Base-by-base conservation (phyloP, 2,329 filamentous ascomycete genomes). In the Talaromyces sp. region DNA sequence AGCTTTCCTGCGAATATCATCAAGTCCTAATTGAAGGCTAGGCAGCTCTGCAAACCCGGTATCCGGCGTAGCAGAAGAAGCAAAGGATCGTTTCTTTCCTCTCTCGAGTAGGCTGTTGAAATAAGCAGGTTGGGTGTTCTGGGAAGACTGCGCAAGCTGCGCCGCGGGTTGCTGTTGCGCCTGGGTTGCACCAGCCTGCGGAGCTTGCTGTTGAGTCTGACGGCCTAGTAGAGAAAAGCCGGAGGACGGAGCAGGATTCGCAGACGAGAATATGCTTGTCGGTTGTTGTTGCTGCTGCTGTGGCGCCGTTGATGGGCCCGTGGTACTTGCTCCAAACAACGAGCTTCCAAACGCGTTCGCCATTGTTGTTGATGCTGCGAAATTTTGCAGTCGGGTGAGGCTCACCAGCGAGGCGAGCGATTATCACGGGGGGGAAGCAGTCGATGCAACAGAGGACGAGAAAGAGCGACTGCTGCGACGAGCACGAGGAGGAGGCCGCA, bases 1-100 rank as follows among this genome's bases (percentile, higher is more conserved):
- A 79, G 82, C 95, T 83, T 83, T 87, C 66, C 86, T 82, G 62
- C 86, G 83, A 69, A 99, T 89, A 78, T 99, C 95, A 62, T 92
- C 91, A 34, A 99, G 83, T 27, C 95, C 94, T 59, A 99, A 85
- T 76, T 98, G 93, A 66, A 99, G 83, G 70, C 88, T 90, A 6
- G 95, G 94, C 53, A 99, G 83, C 63, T 97, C 91, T 67, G 90
- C 89, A 71, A 90, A 86, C 60, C 76, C 78, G 61, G 69, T 75
- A 55, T 72, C 74, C 56, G 76, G 76, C 16, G 85, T 85, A 62
- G 87, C 83, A 3, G 61, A 34, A 66, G 88, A 87, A 67, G 87
- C 86, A 66, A 88, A 84, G 58, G 87, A 85, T 65, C 91, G 87
- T 74, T 88, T 88, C 71, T 83, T 86, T 40, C 85, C 84, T 62